phyloP scores from a whole-genome alignment of 2,329 filamentous ascomycete species.

The Penicillium sp. region DNA sequence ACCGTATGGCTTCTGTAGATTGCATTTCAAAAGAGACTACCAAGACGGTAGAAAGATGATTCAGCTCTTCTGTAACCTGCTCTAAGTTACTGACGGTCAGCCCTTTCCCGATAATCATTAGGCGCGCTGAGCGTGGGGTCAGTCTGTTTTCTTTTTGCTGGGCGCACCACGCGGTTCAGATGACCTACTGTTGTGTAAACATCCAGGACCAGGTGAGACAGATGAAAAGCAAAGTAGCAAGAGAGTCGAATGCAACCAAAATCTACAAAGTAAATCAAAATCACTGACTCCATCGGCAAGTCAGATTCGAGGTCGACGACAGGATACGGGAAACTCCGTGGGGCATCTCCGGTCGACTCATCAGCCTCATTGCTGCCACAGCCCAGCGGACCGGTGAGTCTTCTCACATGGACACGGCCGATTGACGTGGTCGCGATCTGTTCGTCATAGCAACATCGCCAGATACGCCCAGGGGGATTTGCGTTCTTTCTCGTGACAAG shows the following conservation, averaged over 20 bases:
- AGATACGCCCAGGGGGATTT: not conserved
- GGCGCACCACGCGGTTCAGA: conserved; percentile 19
- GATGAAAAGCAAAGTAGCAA: not conserved
- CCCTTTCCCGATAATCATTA: conserved; percentile 13
- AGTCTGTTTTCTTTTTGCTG: not conserved
- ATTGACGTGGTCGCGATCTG: conserved; percentile 26
- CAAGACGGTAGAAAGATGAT: not conserved
- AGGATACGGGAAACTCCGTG: not conserved
- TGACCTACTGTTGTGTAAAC: conserved; percentile 21
- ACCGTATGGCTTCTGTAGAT: conserved; percentile 5
- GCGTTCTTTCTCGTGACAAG: conserved; percentile 9
- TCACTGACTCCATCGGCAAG: not conserved
- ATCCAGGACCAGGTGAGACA: conserved; percentile 16
- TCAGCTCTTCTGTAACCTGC: not conserved
- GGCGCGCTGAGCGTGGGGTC: conserved; percentile 15
- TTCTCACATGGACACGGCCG: conserved; percentile 20
- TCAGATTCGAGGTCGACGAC: conserved; percentile 7
- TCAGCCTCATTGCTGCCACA: conserved; percentile 19
- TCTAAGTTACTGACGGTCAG: not conserved
- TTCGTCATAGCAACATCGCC: conserved; percentile 8
- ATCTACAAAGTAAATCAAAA: not conserved
- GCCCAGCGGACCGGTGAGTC: not conserved
- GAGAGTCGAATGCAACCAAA: not conserved
- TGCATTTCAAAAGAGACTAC: conserved; percentile 11
- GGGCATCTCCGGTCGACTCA: conserved; percentile 6